Conservation (phyloP, 225 moss, liverwort and hornwort genomes). For the Bryum argenteum region DNA sequence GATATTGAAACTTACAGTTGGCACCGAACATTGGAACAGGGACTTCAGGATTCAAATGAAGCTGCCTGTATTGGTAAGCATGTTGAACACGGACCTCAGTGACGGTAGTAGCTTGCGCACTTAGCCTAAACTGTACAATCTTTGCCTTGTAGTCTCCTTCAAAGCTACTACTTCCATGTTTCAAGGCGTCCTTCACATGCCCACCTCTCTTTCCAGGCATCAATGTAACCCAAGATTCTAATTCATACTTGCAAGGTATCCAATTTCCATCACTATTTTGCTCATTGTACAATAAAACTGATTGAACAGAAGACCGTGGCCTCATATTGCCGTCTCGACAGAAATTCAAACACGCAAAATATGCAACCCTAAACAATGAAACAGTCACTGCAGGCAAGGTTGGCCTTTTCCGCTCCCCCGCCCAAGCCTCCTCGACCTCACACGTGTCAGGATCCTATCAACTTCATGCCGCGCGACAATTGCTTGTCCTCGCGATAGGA, state of each 20-base stretch:
- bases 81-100: neutral
- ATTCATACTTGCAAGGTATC: neutral
- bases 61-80: neutral
- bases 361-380: neutral
- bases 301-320: neutral
- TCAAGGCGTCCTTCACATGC: neutral
- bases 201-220: neutral
- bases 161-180: neutral
- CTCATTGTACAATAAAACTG: neutral
- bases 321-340: neutral
- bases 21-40: neutral
- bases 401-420: too few species aligned
- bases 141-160: neutral
- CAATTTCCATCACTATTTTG: constrained; percentile 4
- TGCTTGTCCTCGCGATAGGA: too few species aligned
- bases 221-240: neutral
- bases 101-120: neutral
- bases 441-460: too few species aligned
- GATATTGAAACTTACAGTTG: neutral
- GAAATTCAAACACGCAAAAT: neutral
- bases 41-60: neutral
- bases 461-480: too few species aligned
- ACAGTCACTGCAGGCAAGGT: neutral
- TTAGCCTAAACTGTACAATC: neutral
- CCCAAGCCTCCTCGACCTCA: too few species aligned